Base-by-base conservation (phyloP, 148 eudicot genomes). In the Rhododendron williamsianum region DNA sequence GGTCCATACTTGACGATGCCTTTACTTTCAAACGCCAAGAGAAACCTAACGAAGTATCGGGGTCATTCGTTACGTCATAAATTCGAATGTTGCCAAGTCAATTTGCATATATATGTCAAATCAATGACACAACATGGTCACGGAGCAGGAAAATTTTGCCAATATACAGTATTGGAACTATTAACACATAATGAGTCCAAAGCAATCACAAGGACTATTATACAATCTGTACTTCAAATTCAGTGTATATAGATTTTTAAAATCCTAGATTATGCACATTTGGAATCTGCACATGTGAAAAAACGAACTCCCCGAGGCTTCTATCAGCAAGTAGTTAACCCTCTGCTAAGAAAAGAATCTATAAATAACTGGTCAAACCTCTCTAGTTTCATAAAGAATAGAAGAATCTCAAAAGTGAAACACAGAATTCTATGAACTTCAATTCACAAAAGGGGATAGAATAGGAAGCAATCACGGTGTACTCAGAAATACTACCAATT, bases 371-470 rank as follows among this genome's bases (percentile, higher is more conserved):
- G 52, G 80, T 73, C 78, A 86, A 84, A 84, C 56, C 65, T 81
- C 76, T 81, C 81, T 16, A 36, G 84, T 87, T 85, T 82, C 58
- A 89, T 83, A 87, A 89, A 89, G 89, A 83, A 74, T 63, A 65
- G 73, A 23, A 77, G 87, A 78, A 87, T 85, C 87, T 76, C 79
- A 84, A 86, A 84, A 35, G 63, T 71, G 58, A 83, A 25, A 81
- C 60, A 49, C 33, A 84, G 38, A 51, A 54, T 36, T 54, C 36
- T 73, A 80, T 78, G 80, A 85, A 67, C 73, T 30, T 3, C 13
- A 49, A 43, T 13, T 10, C 13, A 63, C 23, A 79, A 84, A 33
- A 18, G 69, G 52, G 80, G 52, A 84, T 11, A 76, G 7, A 60
- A 38, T 51, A 60, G 65, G 54, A 85, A 85, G 79, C 60, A 85